These are phyloP conservation scores for Tubosaeta brunneosetosa DNA, from an alignment of 768 basidiomycete genomes.

Conservation along the genomic window DNA sequence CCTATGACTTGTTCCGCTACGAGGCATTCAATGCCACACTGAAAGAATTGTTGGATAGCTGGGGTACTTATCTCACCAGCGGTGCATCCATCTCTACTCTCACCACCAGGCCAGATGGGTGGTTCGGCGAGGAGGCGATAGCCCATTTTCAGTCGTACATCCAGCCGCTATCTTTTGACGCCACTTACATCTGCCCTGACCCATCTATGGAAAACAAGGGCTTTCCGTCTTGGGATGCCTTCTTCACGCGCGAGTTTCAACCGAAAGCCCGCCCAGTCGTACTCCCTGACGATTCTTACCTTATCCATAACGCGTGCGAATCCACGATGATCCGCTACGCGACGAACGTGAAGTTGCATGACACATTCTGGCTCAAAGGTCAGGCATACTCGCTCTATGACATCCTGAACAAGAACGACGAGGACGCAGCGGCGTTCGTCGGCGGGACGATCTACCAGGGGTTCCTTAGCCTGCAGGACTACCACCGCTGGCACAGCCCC, in stretches of 20 bases:
- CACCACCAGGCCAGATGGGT: background rate
- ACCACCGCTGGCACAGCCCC: constrained; percentile 62
- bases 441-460: constrained; percentile 51
- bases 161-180: background rate
- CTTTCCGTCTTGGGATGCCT: background rate
- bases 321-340: constrained; percentile 36
- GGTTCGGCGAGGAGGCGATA: background rate
- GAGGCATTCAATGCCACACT: background rate
- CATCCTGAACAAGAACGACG: constrained; percentile 36
- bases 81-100: background rate
- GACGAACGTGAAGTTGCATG: constrained; percentile 35
- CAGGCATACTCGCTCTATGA: constrained; percentile 54
- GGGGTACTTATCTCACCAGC: background rate
- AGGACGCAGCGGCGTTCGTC: background rate
- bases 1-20: constrained; percentile 6
- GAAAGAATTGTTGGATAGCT: background rate
- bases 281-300: background rate
- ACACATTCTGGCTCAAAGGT: constrained; percentile 56
- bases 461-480: constrained; percentile 47
- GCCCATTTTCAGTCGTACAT: background rate
- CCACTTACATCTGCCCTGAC: background rate
- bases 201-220: background rate
- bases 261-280: background rate
- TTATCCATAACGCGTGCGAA: constrained; percentile 49
- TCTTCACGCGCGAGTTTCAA: background rate